Evolutionary conservation across 768 basidiomycete genomes (phyloP), one percentile per base, ranked within the genome.

Genomic region (Hysterangium stoloniferum): DNA sequence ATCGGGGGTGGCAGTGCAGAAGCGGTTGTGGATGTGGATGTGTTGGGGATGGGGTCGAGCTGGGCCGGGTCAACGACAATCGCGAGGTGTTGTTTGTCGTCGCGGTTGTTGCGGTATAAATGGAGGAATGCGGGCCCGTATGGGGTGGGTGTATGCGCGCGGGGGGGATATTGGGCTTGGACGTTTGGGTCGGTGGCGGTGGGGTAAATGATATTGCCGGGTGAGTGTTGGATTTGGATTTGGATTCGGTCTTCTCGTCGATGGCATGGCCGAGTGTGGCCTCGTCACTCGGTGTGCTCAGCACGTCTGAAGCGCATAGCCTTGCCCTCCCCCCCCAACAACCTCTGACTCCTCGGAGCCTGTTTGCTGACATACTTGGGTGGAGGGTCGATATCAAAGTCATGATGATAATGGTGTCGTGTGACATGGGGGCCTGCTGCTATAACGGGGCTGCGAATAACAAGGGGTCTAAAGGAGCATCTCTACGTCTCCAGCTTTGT

Each of bases 131-230:
- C 80, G 11, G 88, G 82, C 4, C 94, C 95, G 59, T 98, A 90
- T 0, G 90, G 89, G 0, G 96, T 99, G 35, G 96, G 96, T 64
- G 98, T 89, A 51, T 96, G 86, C 3, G 96, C 97, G 51, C 96
- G 86, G 11, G 92, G 96, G 82, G 95, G 90, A 66, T 96, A 99
- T 64, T 80, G 84, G 25, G 97, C 87, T 50, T 80, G 71, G n/a
- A 88, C 66, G 49, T 67, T 68, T 11, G 27, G 3, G 37, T 46
- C 40, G 24, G n/a, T 28, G 37, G 48, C 20, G 48, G 61, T 15
- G 66, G 66, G 28, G 38, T 32, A 12, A 53, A 62, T 55, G 69
- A 31, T 17, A 47, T 34, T n/a, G 22, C 19, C 7, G 33, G 42
- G 20, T 25, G 13, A 24, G 12, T 5, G 50, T 32, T 34, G 19